Evolutionary conservation across 805 yeast genomes (phyloP), one percentile per base, ranked within the genome.

Genomic region (Candida andamanensis): DNA sequence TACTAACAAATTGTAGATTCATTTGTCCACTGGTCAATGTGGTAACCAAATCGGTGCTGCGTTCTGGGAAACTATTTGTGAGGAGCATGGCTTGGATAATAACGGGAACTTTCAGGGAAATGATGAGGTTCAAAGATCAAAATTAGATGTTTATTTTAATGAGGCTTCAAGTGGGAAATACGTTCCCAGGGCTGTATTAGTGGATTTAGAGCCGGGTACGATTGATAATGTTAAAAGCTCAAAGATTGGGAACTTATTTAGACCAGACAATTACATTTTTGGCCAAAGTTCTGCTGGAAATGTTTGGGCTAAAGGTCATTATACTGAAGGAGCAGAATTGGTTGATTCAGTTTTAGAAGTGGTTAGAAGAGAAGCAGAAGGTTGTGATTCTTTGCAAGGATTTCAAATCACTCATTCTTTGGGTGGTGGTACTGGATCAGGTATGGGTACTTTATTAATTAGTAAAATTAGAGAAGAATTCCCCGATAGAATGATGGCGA

Each of bases 11-110:
- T 16, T 13, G 5, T 60, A 80, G 92, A 85, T 89, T 63, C 97
- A 89, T 66, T 76, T 89, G 63, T 89, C 97, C 38, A 82, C 95
- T 37, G 97, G 97, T 64, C 97, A 89, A 72, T 87, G 97, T 78
- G 96, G 97, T 78, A 89, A 89, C 76, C 97, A 89, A 69, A 86
- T 89, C 49, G 95, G 95, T 68, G 89, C 94, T 45, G 94, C 94
- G 39, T 85, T 85, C 56, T 85, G 95, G 95, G 89, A 85, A 66
- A 84, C 90, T 28, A 84, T 84, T 49, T 84, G 92, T 67, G 85
- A 84, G 39, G 94, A 84, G 58, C 94, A 84, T 50, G 92, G 90
- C 29, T 69, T 84, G 49, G 90, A 81, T 52, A 66, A 69, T 46
- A 70, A 78, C 45, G 94, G 94, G 46, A 76, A 71, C 58, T 82